Percentiles rank a stretch among this genome's conserved stretches.
Evolutionary conservation across 805 yeast genomes (phyloP).

Genomic region (Candida vartiovaarae): DNA sequence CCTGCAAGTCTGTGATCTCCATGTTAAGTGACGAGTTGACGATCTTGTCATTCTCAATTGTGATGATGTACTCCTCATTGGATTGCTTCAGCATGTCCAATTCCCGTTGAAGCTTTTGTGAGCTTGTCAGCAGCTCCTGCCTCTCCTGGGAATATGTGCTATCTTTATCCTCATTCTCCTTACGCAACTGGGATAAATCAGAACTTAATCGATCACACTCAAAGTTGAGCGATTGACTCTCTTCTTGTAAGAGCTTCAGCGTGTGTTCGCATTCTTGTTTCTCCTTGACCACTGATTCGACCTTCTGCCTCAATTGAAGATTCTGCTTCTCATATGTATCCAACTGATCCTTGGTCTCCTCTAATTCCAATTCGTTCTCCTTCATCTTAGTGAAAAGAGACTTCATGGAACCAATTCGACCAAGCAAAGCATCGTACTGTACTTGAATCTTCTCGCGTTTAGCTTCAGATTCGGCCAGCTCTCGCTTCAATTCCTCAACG

Average conservation of each 20-base stretch:
- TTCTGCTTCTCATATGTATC: slow-evolving; percentile 39
- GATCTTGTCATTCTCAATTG: slow-evolving; percentile 28
- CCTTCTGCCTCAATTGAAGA: slow-evolving; percentile 27
- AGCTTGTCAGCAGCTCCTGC: background rate
- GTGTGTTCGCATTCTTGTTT: slow-evolving; percentile 27
- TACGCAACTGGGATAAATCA: slow-evolving; percentile 31
- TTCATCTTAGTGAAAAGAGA: slow-evolving; percentile 34
- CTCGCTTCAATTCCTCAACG: slow-evolving; percentile 12
- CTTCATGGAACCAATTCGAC: slow-evolving; percentile 49
- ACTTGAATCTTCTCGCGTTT: slow-evolving; percentile 54
- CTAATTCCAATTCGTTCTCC: slow-evolving; percentile 58
- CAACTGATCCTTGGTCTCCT: slow-evolving; percentile 43
- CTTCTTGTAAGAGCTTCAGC: slow-evolving; percentile 31
- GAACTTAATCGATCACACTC: slow-evolving; percentile 48
- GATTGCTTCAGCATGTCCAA: slow-evolving; percentile 29
- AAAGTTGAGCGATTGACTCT: slow-evolving; percentile 38
- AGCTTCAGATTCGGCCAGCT: slow-evolving; percentile 30
- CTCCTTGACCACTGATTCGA: slow-evolving; percentile 28
- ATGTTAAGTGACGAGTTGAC: slow-evolving; percentile 29
- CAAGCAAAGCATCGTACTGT: slow-evolving; percentile 55
- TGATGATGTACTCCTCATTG: slow-evolving; percentile 32
- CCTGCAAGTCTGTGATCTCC: slow-evolving; percentile 31
- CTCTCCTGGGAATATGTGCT: slow-evolving; percentile 1
- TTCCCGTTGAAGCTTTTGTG: slow-evolving; percentile 3
- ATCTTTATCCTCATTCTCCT: slow-evolving; percentile 26